These are phyloP conservation scores for Murraya paniculata DNA, from an alignment of 345 rosid genomes.

Conservation along the genomic window DNA sequence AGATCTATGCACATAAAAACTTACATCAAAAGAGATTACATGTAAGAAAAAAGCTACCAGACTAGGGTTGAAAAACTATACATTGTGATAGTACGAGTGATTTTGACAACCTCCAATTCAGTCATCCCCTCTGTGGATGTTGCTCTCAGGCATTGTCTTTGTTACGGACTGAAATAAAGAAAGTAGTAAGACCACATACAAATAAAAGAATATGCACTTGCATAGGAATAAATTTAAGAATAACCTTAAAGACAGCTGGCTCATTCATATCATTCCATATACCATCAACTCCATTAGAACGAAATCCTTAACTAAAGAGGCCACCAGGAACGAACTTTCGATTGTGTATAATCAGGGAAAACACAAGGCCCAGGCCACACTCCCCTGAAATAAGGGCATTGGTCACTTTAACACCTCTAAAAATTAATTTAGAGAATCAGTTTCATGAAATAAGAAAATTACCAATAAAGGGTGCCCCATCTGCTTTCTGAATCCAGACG, in stretches of 20 bases:
- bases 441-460: constrained; percentile 9
- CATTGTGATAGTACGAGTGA: constrained; percentile 91
- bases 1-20: neutral
- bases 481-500: constrained; percentile 65
- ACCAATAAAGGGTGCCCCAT: constrained; percentile 72
- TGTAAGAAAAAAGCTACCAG: constrained; percentile 5
- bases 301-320: constrained; percentile 70
- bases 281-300: constrained; percentile 86
- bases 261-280: constrained; percentile 99
- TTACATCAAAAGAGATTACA: neutral
- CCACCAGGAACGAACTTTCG: constrained; percentile 86
- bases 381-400: constrained; percentile 50
- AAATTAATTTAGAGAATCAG: constrained; percentile 6
- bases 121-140: constrained; percentile 72
- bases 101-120: constrained; percentile 81
- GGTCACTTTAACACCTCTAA: constrained; percentile 7
- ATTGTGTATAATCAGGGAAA: constrained; percentile 82
- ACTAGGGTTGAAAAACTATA: constrained; percentile 26
- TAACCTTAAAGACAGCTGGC: constrained; percentile 86
- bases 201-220: neutral
- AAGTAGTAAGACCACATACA: constrained; percentile 18
- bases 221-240: neutral
- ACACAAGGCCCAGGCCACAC: constrained; percentile 98
- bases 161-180: constrained; percentile 57
- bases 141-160: constrained; percentile 89